phyloP scores from a whole-genome alignment of 1,139 yeast species.

The Magnusiomyces sp. region DNA sequence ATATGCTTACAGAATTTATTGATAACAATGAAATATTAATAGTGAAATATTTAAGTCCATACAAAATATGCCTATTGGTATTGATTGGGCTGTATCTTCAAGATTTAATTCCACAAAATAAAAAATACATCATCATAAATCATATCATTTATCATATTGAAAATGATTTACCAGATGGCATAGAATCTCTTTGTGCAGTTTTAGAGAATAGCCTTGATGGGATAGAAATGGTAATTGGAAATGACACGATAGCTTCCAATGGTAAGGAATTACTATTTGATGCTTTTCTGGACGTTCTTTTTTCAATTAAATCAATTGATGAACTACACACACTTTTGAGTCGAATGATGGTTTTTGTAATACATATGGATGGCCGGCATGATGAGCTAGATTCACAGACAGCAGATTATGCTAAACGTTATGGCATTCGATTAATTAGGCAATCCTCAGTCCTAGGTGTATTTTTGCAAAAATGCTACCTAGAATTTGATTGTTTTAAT shows the following conservation, averaged over 20 bases:
- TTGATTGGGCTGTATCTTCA: slow-evolving; percentile 22
- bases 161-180: neutral
- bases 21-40: slow-evolving; percentile 8
- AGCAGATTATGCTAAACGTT: neutral
- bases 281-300: slow-evolving; percentile 14
- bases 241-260: too few relatives aligned
- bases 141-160: slow-evolving; percentile 14
- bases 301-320: slow-evolving; percentile 16
- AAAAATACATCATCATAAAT: slow-evolving; percentile 19
- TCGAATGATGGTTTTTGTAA: slow-evolving; percentile 7
- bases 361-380: slow-evolving; percentile 9
- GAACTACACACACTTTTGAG: slow-evolving; percentile 15
- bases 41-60: slow-evolving; percentile 23
- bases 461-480: slow-evolving; percentile 37
- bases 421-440: slow-evolving; percentile 1
- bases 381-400: slow-evolving; percentile 7
- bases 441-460: slow-evolving; percentile 32
- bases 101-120: slow-evolving; percentile 14
- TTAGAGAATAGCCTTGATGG: too few relatives aligned
- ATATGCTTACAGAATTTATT: neutral
- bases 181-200: too few relatives aligned
- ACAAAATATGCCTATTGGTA: slow-evolving; percentile 21
- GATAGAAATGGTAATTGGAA: too few relatives aligned
- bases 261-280: slow-evolving; percentile 8
- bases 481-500: slow-evolving; percentile 45